Base-by-base conservation (phyloP, 164 flowering plant species). In the Chloranthus sessilifolius region DNA sequence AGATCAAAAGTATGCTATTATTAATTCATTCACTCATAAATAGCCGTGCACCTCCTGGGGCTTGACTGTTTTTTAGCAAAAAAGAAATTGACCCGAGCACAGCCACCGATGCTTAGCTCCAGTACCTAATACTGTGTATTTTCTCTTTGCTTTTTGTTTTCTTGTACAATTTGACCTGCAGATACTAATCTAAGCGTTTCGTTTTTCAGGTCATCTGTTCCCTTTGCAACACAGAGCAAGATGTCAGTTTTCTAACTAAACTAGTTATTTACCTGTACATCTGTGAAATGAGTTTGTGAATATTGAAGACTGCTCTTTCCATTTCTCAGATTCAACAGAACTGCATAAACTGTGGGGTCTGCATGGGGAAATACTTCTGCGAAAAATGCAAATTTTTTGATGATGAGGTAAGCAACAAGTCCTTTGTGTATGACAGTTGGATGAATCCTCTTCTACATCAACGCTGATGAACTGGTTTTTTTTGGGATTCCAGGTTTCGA, bases 341-440 rank as follows among this genome's bases (percentile, higher is more conserved):
- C 21, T 90, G 97, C 73, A 60, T 64, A 3, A 75, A 64, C 39
- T 87, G 97, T 70, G 97, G 94, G 20, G 83, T 84, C 54, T 82
- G 83, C 57, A 72, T 87, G 88, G 97, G 95, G 12, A 72, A 75
- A 54, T 90, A 87, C 70, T 87, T 72, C 23, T 90, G 97, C 51
- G 54, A 65, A 22, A 74, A 53, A 47, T 90, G 97, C 86, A 90
- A 86, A 27, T 84, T 86, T 69, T 90, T 76, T 23, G 97, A 90
- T 50, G 95, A 90, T 62, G 80, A 83, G 74, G 95, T 90, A 77
- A 67, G 65, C 43, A n/a, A n/a, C n/a, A n/a, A n/a, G n/a, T n/a
- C n/a, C 20, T 59, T 36, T 5, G 20, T 20, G n/a, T n/a, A n/a
- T n/a, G n/a, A 1, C 8, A 11, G 4, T 22, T 15, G 21, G 46